Base-by-base conservation (phyloP, 1,284 basidiomycete species). In the Neonothopanus nambi region DNA sequence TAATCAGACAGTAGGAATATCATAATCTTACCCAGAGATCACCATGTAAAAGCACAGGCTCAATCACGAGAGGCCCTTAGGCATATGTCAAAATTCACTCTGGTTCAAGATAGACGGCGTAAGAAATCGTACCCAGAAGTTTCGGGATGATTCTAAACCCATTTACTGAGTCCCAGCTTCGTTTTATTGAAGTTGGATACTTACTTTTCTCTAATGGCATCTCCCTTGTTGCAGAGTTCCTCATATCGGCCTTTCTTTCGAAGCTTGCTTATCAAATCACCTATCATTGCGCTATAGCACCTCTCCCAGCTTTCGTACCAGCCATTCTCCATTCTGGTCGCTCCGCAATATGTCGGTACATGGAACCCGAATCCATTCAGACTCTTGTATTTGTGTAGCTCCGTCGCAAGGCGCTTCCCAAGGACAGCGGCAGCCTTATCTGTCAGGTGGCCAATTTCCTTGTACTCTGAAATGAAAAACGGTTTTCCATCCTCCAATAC, bases 31-130 rank as follows among this genome's bases (percentile, higher is more conserved):
- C 87, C 92, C 93, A 95, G 41, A 95, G 76, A 68, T 95, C 93
- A 2, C 93, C 93, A 62, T 95, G 93, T 4, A 93, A 70, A 18
- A 94, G 78, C 1, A 89, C 90, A 2, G 93, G 91, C 47, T 83
- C 68, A 8, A 93, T 78, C 1, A 76, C 72, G 35, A 88, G 67
- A 0, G 80, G 68, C 8, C 71, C 75, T 76, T 44, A 38, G 9
- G 44, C 8, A 12, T 33, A n/a, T 18, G 24, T 17, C 15, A 30
- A 6, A 45, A 38, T 36, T 35, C 39, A 38, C 17, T 40, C 18
- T 23, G 7, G 6, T 11, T 17, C 20, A 35, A 35, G 37, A 26
- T n/a, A 15, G 23, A 17, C 41, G 23, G 33, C 18, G n/a, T 11
- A 24, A 24, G 17, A 28, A 33, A 35, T 17, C 63, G 37, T 59